Evolutionary conservation across 208 protist species (phyloP).

Genomic region (Wallacemonas rigidus): DNA sequence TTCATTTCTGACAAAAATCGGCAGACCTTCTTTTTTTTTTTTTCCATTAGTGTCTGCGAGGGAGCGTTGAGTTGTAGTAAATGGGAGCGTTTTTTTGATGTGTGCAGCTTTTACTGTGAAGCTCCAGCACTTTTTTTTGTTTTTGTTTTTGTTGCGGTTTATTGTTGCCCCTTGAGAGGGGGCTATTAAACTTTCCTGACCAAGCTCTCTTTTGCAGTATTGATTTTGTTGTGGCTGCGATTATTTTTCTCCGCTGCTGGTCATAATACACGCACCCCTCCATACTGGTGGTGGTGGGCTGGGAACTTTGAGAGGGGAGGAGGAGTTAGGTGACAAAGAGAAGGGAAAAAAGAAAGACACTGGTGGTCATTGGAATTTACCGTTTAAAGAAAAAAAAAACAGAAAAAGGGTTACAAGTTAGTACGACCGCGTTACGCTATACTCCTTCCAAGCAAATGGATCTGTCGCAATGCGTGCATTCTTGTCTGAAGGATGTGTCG

Average conservation of each 20-base stretch:
- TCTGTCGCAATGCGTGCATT: slow-evolving; percentile 2
- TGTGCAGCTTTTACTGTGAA: slow-evolving; percentile 1
- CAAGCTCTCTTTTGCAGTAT: too few relatives aligned
- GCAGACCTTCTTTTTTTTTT: slow-evolving; percentile 9
- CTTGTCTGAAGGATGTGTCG: neutral
- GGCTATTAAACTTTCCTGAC: too few relatives aligned
- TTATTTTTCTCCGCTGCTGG: too few relatives aligned
- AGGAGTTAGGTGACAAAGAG: slow-evolving; percentile 7
- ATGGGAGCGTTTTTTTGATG: slow-evolving; percentile 19
- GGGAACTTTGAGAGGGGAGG: neutral
- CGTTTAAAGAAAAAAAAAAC: neutral
- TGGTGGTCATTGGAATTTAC: neutral
- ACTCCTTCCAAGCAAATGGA: slow-evolving; percentile 24
- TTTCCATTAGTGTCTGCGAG: slow-evolving; percentile 20
- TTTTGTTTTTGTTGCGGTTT: neutral
- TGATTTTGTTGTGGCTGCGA: too few relatives aligned
- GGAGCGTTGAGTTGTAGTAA: slow-evolving; percentile 23
- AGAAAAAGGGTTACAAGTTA: slow-evolving; percentile 8
- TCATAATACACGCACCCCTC: too few relatives aligned
- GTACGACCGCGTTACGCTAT: slow-evolving; percentile 23
- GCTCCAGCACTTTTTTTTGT: slow-evolving; percentile 15
- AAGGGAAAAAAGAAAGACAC: slow-evolving; percentile 20
- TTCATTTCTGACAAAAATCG: slow-evolving; percentile 13
- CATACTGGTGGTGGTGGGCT: too few relatives aligned
- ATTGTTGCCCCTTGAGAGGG: neutral